Evolutionary conservation across 305 asterid genomes (phyloP).

Genomic region (Caryopteris hybrid): DNA sequence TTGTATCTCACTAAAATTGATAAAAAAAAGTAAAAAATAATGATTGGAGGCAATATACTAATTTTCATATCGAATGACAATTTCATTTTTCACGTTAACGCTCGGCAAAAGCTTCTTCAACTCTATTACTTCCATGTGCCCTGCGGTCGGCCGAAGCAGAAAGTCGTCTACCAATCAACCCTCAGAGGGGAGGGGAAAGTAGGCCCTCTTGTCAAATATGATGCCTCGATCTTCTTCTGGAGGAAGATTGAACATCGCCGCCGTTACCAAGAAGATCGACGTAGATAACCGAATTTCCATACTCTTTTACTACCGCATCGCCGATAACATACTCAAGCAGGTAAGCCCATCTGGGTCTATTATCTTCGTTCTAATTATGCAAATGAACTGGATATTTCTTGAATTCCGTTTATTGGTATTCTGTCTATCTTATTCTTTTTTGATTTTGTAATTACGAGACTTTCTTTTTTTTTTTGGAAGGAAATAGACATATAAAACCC

Average conservation of each 20-base stretch:
- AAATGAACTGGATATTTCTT: neutral
- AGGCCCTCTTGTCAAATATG: neutral
- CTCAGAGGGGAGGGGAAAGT: neutral
- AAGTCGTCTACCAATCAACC: neutral
- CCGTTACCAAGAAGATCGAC: conserved; percentile 66
- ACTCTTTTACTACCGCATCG: conserved; percentile 65
- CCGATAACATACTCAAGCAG: conserved; percentile 88
- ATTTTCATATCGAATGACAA: no score
- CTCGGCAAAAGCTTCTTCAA: no score
- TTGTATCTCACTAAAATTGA: no score
- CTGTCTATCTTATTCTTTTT: neutral
- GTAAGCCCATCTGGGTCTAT: conserved; percentile 22
- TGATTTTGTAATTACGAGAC: neutral
- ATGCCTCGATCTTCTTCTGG: conserved; percentile 52
- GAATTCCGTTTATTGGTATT: neutral
- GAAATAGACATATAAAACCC: neutral
- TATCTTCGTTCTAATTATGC: neutral
- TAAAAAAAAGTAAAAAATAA: no score
- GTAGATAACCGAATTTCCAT: conserved; percentile 77
- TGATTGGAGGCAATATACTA: no score
- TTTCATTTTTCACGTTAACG: no score
- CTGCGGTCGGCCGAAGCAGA: neutral
- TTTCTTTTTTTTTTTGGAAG: neutral
- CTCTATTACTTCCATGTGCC: neutral
- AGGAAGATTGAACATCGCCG: conserved; percentile 59